A percentile compares a stretch with the other conserved stretches of the same genome.
Evolutionary conservation across 495 filamentous ascomycete species (phyloP).

Genomic region (Amniculicola lignicola): DNA sequence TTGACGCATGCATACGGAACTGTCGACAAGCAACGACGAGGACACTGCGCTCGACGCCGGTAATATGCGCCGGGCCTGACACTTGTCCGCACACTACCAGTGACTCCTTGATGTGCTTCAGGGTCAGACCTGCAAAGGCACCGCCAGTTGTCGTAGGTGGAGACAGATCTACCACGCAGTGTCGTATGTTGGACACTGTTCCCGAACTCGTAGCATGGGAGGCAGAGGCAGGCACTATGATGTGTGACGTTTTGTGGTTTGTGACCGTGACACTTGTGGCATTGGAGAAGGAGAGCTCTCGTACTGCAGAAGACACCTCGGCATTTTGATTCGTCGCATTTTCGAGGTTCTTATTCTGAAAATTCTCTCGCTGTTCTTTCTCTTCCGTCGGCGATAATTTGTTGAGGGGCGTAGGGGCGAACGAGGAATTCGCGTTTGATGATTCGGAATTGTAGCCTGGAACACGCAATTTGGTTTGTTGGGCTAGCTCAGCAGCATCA

Average conservation of each 20-base stretch:
- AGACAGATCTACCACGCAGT: conserved; percentile 77
- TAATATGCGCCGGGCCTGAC: conserved; percentile 77
- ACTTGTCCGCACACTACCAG: conserved; percentile 75
- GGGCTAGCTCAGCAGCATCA: conserved; percentile 54
- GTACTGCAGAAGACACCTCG: conserved; percentile 34
- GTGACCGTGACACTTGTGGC: conserved; percentile 62
- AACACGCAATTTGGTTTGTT: conserved; percentile 45
- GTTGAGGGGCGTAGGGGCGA: conserved; percentile 50
- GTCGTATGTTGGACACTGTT: conserved; percentile 65
- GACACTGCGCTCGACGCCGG: conserved; percentile 65
- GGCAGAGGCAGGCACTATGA: conserved; percentile 67
- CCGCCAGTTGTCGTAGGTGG: conserved; percentile 56
- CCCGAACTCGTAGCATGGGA: conserved; percentile 65
- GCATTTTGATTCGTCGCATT: background rate
- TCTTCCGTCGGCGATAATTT: conserved; percentile 48
- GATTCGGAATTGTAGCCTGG: conserved; percentile 49
- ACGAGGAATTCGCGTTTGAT: conserved; percentile 44
- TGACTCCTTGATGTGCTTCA: conserved; percentile 65
- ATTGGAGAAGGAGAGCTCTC: conserved; percentile 58
- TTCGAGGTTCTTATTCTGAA: background rate
- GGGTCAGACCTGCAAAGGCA: conserved; percentile 69
- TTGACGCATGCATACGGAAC: conserved; percentile 85
- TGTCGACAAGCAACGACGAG: conserved; percentile 71
- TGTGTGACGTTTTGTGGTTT: conserved; percentile 60
- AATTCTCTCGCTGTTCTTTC: conserved; percentile 8